Base-by-base conservation (phyloP, 768 basidiomycete species). In the Mycena metata region DNA sequence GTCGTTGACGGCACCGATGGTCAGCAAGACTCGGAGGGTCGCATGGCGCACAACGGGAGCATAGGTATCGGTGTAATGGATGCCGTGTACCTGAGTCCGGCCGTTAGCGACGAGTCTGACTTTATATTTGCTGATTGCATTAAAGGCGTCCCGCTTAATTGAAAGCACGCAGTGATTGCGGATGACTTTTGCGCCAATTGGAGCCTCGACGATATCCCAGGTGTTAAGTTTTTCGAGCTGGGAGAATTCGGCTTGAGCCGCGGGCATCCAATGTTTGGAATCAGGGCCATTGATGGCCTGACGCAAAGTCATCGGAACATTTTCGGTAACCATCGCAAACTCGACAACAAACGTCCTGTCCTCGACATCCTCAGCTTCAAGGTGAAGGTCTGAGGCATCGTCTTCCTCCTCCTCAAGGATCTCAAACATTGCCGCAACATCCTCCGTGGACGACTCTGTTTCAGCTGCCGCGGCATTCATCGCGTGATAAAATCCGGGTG, bases 51-150 rank as follows among this genome's bases (percentile, higher is more conserved):
- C 68, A 0, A 78, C 74, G 0, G 77, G 77, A 0, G 75, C 71
- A 36, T 66, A 80, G 0, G 77, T 80, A 13, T 80, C 79, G 24
- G 70, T 65, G 57, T 76, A 86, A 54, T 85, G 79, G 8, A 79
- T 50, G 0, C 82, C 81, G 5, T 73, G 73, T 0, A 76, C 70
- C 43, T 87, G 84, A 0, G 77, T 74, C 71, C 75, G n/a, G n/a
- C n/a, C n/a, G n/a, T n/a, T n/a, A n/a, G n/a, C n/a, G n/a, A n/a
- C n/a, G n/a, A n/a, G n/a, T 21, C 64, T 56, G 4, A 52, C 77
- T 10, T 81, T 66, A 13, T 79, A 83, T 70, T 85, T 84, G 72
- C 75, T 35, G 39, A 75, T 51, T 13, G 59, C 52, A 11, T 74
- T 70, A 15, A 56, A 58, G 3, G 39, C 39, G 57, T 60, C 47